phyloP scores from a whole-genome alignment of 108 stramenopile species.

The Nitzschia putrida region DNA sequence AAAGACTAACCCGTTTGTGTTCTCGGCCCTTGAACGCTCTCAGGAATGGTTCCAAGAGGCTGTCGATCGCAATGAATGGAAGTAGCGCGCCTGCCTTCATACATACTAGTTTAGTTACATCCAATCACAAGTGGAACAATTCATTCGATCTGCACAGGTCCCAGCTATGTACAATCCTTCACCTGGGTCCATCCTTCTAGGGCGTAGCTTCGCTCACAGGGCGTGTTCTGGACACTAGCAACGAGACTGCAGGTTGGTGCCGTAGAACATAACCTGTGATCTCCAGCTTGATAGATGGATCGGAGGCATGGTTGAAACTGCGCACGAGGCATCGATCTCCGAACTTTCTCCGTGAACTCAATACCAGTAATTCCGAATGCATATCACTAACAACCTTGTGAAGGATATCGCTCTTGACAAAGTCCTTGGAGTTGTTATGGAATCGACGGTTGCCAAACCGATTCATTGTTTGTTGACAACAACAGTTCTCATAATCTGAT shows the following conservation, averaged over 20 bases:
- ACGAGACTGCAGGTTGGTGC: slow-evolving; percentile 47
- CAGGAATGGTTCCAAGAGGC: slow-evolving; percentile 33
- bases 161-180: too few species aligned
- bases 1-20: slow-evolving; percentile 31
- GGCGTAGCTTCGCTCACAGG: slow-evolving; percentile 5
- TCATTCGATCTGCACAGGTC: too few species aligned
- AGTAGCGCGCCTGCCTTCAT: background rate
- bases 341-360: slow-evolving; percentile 32
- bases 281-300: slow-evolving; percentile 29
- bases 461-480: slow-evolving; percentile 57
- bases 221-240: slow-evolving; percentile 46
- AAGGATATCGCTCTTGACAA: slow-evolving; percentile 28
- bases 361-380: slow-evolving; percentile 49
- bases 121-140: background rate
- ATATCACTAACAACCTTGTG: slow-evolving; percentile 58
- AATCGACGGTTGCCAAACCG: slow-evolving; percentile 60
- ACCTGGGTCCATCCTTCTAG: background rate
- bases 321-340: slow-evolving; percentile 40
- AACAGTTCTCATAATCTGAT: slow-evolving; percentile 54
- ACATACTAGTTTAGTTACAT: background rate
- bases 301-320: slow-evolving; percentile 29
- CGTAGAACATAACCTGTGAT: slow-evolving; percentile 49
- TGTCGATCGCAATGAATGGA: slow-evolving; percentile 32
- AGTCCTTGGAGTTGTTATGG: slow-evolving; percentile 26
- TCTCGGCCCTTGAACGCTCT: slow-evolving; percentile 24